Base-by-base conservation (phyloP, 768 basidiomycete genomes). In the Lenzites betulinus region DNA sequence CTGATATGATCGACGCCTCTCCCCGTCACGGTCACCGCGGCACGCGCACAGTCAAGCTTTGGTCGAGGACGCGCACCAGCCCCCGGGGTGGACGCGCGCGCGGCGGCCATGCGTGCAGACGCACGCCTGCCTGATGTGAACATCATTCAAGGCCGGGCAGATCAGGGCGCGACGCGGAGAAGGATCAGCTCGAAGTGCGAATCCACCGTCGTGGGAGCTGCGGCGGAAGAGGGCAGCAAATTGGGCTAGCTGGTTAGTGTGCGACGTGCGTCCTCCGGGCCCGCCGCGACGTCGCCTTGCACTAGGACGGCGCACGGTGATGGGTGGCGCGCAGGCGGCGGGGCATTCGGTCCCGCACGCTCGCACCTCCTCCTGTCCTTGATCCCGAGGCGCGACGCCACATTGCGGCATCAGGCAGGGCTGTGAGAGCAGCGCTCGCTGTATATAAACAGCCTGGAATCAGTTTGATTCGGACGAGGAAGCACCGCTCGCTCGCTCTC, bases 141-240 rank as follows among this genome's bases (percentile, higher is more conserved):
- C 11, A 54, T 55, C 54, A 48, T 55, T 33, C 44, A 39, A 33
- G 35, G 54, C 54, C 13, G 30, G 54, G 54, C 44, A 46, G 54
- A 55, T 55, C 54, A 55, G 54, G 54, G 54, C 52, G 26, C 44
- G 33, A 16, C 35, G 16, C 44, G 4, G 25, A 47, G 54, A 48
- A 55, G 33, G 54, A 55, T 55, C 54, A 47, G 44, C 54, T 55
- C 54, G 35, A 47, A 55, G 54, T 38, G 28, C 54, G 54, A 47
- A 46, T 36, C 46, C 33, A 38, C 35, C 54, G 22, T 26, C 54
- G 44, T 55, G 53, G 26, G 53, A 54, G 28, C n/a, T 13, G 22
- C 28, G 49, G 33, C 35, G 33, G 22, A 36, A 51, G 2, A 51
- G 36, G 30, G 49, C n/a, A 51, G 36, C 49, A n/a, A n/a, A n/a